Conservation (phyloP, 257 asterid species). For the Fraxinus quadrangulata region DNA sequence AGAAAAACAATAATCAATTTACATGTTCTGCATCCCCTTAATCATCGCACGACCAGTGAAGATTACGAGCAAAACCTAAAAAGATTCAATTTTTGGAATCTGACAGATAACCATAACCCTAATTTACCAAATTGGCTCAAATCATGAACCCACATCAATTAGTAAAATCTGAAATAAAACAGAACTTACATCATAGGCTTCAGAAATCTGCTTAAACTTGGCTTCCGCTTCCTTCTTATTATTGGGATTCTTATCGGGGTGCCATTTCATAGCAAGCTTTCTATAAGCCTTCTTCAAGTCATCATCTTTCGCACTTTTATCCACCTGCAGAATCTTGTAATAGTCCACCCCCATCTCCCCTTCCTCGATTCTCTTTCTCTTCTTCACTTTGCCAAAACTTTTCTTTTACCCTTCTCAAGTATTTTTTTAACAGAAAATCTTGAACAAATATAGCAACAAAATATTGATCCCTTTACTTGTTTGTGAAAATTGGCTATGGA, state of each 20-base stretch:
- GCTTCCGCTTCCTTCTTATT: conserved; percentile 25
- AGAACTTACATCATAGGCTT: conserved; percentile 20
- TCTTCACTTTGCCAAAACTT: neutral
- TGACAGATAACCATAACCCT: neutral
- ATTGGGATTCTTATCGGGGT: too few species aligned
- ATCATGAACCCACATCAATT: neutral
- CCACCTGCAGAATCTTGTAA: conserved; percentile 23
- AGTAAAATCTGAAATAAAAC: neutral
- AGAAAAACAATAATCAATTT: neutral
- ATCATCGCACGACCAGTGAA: too few species aligned
- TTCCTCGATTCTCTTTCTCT: conserved; percentile 2
- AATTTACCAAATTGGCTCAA: neutral
- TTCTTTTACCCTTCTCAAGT: neutral
- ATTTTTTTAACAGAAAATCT: neutral
- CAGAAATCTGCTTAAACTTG: conserved; percentile 27
- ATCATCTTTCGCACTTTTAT: conserved; percentile 23
- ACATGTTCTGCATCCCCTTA: neutral
- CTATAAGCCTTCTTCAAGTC: conserved; percentile 11
- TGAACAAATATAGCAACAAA: neutral
- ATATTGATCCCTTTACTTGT: neutral
- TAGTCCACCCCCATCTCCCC: conserved; percentile 23
- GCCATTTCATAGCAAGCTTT: too few species aligned
- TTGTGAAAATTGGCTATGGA: neutral
- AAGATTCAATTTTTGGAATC: neutral
- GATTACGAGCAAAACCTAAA: neutral